These are phyloP conservation scores for Yamadazyma sp. DNA, from an alignment of 1,139 yeast species.

Conservation along the genomic window DNA sequence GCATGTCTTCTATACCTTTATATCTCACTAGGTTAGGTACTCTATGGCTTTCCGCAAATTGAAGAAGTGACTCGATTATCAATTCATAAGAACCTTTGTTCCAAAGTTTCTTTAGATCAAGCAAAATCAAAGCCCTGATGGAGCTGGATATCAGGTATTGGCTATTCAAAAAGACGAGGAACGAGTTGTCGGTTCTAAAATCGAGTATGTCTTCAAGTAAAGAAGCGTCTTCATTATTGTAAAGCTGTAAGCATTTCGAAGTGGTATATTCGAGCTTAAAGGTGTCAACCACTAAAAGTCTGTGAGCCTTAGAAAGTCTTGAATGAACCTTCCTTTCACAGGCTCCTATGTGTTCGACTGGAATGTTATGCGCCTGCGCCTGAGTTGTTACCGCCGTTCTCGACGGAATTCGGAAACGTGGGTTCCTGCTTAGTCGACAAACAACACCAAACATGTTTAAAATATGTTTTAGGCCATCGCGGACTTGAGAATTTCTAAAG, in stretches of 20 bases:
- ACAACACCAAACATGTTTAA: not conserved
- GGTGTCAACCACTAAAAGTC: slow-evolving; percentile 3
- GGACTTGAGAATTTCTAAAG: not conserved
- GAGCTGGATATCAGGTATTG: slow-evolving; percentile 20
- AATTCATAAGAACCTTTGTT: slow-evolving; percentile 9
- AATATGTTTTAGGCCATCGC: not conserved
- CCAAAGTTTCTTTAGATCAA: slow-evolving; percentile 18
- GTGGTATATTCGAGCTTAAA: slow-evolving; percentile 16
- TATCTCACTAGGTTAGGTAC: not conserved
- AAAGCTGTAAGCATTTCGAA: slow-evolving; percentile 18
- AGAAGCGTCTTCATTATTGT: slow-evolving; percentile 9
- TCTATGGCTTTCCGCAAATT: not conserved
- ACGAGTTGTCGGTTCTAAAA: slow-evolving; percentile 20
- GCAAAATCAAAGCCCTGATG: slow-evolving; percentile 20
- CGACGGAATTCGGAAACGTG: no score
- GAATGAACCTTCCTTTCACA: not conserved
- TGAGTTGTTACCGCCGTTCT: not conserved
- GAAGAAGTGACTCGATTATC: not conserved
- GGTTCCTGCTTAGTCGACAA: no score
- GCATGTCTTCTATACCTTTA: not conserved
- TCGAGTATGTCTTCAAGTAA: slow-evolving; percentile 22
- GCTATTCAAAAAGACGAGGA: slow-evolving; percentile 13
- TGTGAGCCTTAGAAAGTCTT: not conserved
- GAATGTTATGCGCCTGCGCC: not conserved
- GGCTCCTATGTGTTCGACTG: not conserved